Conservation (phyloP, 2,329 filamentous ascomycete species). For the Colletotrichum trifolii region DNA sequence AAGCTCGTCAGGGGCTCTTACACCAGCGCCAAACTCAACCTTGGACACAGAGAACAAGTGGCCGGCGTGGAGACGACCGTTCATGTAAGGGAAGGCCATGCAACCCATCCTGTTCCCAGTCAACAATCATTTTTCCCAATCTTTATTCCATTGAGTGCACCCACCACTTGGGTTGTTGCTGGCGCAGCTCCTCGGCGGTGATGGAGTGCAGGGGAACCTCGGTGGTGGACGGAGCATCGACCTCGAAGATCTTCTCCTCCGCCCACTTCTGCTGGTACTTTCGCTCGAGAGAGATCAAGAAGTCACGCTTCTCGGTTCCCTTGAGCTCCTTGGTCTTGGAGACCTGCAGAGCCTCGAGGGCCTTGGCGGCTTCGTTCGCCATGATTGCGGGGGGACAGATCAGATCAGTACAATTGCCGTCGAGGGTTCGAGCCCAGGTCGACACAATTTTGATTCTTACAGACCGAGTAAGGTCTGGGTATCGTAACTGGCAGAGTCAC, state of each 20-base stretch:
- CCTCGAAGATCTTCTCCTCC: constrained; percentile 81
- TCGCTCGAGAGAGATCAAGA: constrained; percentile 85
- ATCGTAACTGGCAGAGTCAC: constrained; percentile 1
- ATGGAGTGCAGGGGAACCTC: constrained; percentile 83
- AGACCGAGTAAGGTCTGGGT: constrained; percentile 12
- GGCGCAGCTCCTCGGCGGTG: constrained; percentile 78
- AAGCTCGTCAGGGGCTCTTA: constrained; percentile 45
- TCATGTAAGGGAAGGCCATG: constrained; percentile 75
- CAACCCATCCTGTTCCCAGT: constrained; percentile 38
- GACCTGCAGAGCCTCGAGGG: constrained; percentile 62
- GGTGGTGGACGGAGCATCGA: constrained; percentile 81
- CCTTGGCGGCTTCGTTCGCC: constrained; percentile 58
- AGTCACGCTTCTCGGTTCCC: constrained; percentile 86
- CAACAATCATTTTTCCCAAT: background rate
- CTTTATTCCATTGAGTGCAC: constrained; percentile 72
- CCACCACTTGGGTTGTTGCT: constrained; percentile 88
- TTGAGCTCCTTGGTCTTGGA: constrained; percentile 72
- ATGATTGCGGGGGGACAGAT: constrained; percentile 47
- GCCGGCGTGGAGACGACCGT: constrained; percentile 88
- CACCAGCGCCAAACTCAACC: constrained; percentile 90
- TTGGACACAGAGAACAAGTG: constrained; percentile 94
- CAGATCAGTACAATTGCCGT: constrained; percentile 9
- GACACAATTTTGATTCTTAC: constrained; percentile 14
- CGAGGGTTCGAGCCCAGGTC: constrained; percentile 11
- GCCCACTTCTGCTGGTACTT: constrained; percentile 92